Conservation (phyloP, 1,284 basidiomycete genomes). For the Ceratobasidium sp. region DNA sequence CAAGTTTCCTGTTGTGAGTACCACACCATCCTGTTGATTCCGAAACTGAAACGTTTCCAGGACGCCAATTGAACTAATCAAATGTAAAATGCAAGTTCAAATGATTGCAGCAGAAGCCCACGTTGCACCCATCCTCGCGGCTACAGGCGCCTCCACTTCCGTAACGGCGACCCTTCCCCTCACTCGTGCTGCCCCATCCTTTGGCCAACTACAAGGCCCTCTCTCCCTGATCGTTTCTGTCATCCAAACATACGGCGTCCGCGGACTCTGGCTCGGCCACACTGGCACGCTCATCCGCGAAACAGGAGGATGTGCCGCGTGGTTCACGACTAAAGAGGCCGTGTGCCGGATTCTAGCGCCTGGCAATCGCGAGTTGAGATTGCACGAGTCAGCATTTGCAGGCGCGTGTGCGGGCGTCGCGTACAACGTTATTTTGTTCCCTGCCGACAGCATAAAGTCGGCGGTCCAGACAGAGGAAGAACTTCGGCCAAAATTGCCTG, state of each 20-base stretch:
- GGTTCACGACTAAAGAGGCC: constrained; percentile 88
- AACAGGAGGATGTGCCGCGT: constrained; percentile 86
- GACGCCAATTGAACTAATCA: constrained; percentile 91
- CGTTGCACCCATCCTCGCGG: constrained; percentile 53
- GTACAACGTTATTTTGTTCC: constrained; percentile 90
- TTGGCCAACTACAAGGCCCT: constrained; percentile 43
- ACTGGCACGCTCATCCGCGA: constrained; percentile 88
- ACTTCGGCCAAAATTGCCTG: constrained; percentile 67
- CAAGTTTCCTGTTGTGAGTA: constrained; percentile 83
- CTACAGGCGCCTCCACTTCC: constrained; percentile 50
- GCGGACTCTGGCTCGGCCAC: constrained; percentile 89
- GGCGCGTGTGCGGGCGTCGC: constrained; percentile 89
- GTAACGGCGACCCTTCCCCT: constrained; percentile 52
- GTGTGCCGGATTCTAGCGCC: constrained; percentile 60
- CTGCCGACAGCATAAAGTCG: constrained; percentile 95
- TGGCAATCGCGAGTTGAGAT: constrained; percentile 63
- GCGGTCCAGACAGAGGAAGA: constrained; percentile 96
- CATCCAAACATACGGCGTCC: constrained; percentile 74
- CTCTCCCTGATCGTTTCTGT: constrained; percentile 57
- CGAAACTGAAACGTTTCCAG: constrained; percentile 57
- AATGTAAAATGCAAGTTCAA: constrained; percentile 97
- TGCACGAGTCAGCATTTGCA: constrained; percentile 85
- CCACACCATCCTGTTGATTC: neutral
- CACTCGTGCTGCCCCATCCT: constrained; percentile 52
- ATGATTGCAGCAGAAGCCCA: constrained; percentile 70